These are phyloP conservation scores for Borealophlyctis nickersoniae DNA, from an alignment of 192 early-diverging fungal species.

Conservation along the genomic window DNA sequence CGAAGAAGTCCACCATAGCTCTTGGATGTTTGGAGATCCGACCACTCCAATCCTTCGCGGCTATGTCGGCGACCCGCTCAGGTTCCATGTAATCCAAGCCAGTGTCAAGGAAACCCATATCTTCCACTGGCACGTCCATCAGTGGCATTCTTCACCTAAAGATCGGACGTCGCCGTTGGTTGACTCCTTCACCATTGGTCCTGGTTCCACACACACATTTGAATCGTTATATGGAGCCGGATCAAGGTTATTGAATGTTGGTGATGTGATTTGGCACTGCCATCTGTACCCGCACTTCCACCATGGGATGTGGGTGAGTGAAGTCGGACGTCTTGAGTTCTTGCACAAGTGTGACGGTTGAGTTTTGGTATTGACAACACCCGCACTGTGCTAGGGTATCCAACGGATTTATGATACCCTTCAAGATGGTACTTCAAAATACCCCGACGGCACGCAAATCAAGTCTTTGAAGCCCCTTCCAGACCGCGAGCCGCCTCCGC, in stretches of 20 bases:
- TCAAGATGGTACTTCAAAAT: background rate
- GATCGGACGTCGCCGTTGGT: no score
- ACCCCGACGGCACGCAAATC: conserved; percentile 1
- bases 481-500: conserved; percentile 4
- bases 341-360: no score
- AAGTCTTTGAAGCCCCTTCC: background rate
- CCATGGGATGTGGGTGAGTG: background rate
- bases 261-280: background rate
- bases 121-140: conserved; percentile 9
- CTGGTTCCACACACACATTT: background rate
- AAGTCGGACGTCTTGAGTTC: no score
- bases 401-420: background rate
- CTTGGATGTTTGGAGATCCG: conserved; percentile 18
- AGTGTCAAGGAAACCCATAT: conserved; percentile 4
- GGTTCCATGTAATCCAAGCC: conserved; percentile 16
- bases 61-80: conserved; percentile 14
- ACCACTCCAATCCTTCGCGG: background rate
- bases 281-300: background rate
- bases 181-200: background rate
- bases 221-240: background rate
- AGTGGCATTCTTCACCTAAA: conserved; percentile 4
- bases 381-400: no score
- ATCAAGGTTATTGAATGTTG: background rate
- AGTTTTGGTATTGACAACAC: no score
- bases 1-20: conserved; percentile 14